These are phyloP conservation scores for Bretschneidera sinensis DNA, from an alignment of 345 rosid genomes.

Conservation along the genomic window DNA sequence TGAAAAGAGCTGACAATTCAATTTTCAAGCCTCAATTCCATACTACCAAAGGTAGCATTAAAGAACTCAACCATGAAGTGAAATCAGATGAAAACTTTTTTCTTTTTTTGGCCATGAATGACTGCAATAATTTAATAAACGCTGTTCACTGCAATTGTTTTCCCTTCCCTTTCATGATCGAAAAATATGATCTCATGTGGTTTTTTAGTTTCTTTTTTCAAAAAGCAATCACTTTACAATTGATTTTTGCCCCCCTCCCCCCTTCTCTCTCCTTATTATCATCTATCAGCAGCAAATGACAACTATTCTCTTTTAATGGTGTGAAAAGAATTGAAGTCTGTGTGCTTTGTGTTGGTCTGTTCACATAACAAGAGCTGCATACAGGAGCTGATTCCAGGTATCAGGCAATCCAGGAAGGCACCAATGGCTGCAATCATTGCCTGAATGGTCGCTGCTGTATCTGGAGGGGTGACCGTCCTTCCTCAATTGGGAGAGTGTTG, in stretches of 20 bases:
- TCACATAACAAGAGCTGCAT: constrained; percentile 69
- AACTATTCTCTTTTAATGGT: constrained; percentile 9
- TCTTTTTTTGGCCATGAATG: too few relatives aligned
- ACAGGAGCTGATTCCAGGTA: constrained; percentile 92
- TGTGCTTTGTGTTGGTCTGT: constrained; percentile 1
- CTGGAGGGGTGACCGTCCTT: constrained; percentile 91
- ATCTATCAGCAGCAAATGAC: constrained; percentile 6
- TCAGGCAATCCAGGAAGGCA: constrained; percentile 96
- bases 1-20: too few relatives aligned
- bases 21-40: too few relatives aligned
- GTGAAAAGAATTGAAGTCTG: constrained; percentile 1
- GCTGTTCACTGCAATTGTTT: too few relatives aligned
- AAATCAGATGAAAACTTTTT: too few relatives aligned
- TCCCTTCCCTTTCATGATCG: too few relatives aligned
- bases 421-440: constrained; percentile 93
- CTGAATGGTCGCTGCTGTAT: constrained; percentile 42
- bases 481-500: constrained; percentile 76
- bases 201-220: too few relatives aligned
- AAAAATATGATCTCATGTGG: too few relatives aligned
- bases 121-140: too few relatives aligned
- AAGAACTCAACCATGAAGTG: too few relatives aligned
- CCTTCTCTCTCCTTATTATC: too few relatives aligned
- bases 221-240: constrained; percentile 34
- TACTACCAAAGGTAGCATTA: too few relatives aligned
- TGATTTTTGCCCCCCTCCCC: constrained; percentile 22